These are phyloP conservation scores for Myriosclerotinia duriaeana DNA, from an alignment of 2,329 filamentous ascomycete species.

Conservation along the genomic window DNA sequence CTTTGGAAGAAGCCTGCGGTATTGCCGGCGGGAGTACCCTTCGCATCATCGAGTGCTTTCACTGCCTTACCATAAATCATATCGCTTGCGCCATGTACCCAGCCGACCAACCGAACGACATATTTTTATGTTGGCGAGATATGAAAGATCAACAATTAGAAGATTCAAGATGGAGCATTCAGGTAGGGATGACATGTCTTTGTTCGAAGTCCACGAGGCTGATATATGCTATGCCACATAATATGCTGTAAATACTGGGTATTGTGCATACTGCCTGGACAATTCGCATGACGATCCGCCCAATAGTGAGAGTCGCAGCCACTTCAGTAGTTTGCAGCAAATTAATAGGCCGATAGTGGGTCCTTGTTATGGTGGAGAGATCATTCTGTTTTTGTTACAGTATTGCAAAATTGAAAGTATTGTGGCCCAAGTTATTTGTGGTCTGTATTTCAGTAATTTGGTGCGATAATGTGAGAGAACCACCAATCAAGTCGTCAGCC, in stretches of 20 bases:
- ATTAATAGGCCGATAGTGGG: not conserved
- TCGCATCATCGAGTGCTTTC: constrained; percentile 20
- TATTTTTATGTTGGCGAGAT: not conserved
- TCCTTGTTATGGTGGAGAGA: not conserved
- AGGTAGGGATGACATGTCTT: not conserved
- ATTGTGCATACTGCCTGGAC: not conserved
- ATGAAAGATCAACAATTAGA: not conserved
- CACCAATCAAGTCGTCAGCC: not conserved
- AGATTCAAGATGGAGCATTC: not conserved
- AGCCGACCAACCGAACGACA: constrained; percentile 28
- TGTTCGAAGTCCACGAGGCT: not conserved
- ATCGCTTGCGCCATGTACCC: constrained; percentile 24
- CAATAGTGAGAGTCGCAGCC: not conserved
- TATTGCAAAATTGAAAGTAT: not conserved
- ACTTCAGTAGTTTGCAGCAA: no score
- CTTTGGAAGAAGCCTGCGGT: constrained; percentile 1
- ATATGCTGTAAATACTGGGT: not conserved
- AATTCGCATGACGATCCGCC: not conserved
- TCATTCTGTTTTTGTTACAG: no score
- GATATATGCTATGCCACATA: not conserved
- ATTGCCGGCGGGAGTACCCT: constrained; percentile 6
- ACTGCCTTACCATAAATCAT: constrained; percentile 12
- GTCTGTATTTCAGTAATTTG: not conserved
- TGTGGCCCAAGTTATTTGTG: not conserved
- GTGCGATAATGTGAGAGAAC: not conserved